A percentile compares a stretch with the other conserved stretches of the same genome.
Evolutionary conservation across 2,329 filamentous ascomycete species (phyloP).

Genomic region (Aureobasidium sp.): DNA sequence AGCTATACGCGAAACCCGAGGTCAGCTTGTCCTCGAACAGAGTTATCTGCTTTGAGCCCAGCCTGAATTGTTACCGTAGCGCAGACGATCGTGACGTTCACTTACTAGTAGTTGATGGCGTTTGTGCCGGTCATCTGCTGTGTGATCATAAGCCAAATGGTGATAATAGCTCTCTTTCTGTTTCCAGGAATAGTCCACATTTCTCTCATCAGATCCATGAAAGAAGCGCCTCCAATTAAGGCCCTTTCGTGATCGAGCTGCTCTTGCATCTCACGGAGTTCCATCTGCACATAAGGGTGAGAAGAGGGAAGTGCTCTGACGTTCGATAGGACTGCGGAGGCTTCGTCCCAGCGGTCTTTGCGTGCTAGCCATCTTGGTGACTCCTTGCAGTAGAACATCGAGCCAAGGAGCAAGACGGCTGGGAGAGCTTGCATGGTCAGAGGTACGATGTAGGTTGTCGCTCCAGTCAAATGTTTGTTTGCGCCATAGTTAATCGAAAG

Average conservation of each 20-base stretch:
- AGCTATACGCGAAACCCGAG: slow-evolving; percentile 50
- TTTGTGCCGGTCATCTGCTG: slow-evolving; percentile 63
- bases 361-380: slow-evolving; percentile 63
- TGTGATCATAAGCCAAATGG: slow-evolving; percentile 58
- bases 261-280: slow-evolving; percentile 58
- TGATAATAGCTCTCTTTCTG: slow-evolving; percentile 57
- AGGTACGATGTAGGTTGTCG: slow-evolving; percentile 53
- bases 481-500: slow-evolving; percentile 1
- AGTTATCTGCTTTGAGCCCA: no score
- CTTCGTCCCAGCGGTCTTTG: slow-evolving; percentile 61
- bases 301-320: slow-evolving; percentile 57
- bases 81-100: not conserved
- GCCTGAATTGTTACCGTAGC: not conserved
- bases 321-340: slow-evolving; percentile 48
- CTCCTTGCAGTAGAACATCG: slow-evolving; percentile 56
- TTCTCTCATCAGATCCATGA: slow-evolving; percentile 60
- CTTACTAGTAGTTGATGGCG: slow-evolving; percentile 11
- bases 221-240: slow-evolving; percentile 57
- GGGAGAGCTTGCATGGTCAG: slow-evolving; percentile 59
- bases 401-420: slow-evolving; percentile 51
- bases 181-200: slow-evolving; percentile 59
- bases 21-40: slow-evolving; percentile 30
- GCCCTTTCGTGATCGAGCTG: slow-evolving; percentile 66
- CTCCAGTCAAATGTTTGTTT: slow-evolving; percentile 40
- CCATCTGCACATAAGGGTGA: slow-evolving; percentile 42